Base-by-base conservation (phyloP, 192 early-diverging fungal genomes). In the Chytriomyces confervae region DNA sequence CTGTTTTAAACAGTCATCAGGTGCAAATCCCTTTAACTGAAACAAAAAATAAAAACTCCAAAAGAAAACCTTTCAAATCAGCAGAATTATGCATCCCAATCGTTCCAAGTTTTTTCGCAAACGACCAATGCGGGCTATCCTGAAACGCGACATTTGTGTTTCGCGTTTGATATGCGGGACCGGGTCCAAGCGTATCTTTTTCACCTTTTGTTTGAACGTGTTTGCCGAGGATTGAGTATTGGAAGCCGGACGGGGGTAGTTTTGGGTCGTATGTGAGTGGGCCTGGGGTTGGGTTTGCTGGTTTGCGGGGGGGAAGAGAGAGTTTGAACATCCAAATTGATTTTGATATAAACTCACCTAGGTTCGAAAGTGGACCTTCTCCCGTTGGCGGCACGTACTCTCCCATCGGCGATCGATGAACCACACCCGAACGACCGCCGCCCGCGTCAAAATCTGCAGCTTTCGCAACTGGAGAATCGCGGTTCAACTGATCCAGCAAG, bases 161-260 rank as follows among this genome's bases (percentile, higher is more conserved):
- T 63, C 69, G 2, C 53, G 75, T 48, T 69, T 24, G 50, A 75
- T 70, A 76, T 48, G 36, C 85, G 24, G 87, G 87, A 0, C 87
- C 85, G 18, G 87, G 87, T 0, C 84, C 84, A 11, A 69, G 13
- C 36, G 69, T 73, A 29, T 50, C 69, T 24, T 66, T 64, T 47
- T 66, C 75, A 5, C 29, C n/a, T 45, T 67, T 75, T 7, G 57
- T 51, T n/a, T 49, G 20, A 20, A 79, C 62, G 51, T 85, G 81
- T 50, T 85, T 89, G 10, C 87, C 87, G 3, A 89, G 78, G 60
- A 89, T 89, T 50, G 85, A 86, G 73, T 84, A 83, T 51, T 81
- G 80, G 36, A 83, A 78, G 0, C 85, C 85, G 3, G 83, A 77
- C 4, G 83, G 76, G 2, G 82, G 84, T 6, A 83, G 79, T 46